Conservation (phyloP, 1,139 yeast species). For the Candida glucosophila region DNA sequence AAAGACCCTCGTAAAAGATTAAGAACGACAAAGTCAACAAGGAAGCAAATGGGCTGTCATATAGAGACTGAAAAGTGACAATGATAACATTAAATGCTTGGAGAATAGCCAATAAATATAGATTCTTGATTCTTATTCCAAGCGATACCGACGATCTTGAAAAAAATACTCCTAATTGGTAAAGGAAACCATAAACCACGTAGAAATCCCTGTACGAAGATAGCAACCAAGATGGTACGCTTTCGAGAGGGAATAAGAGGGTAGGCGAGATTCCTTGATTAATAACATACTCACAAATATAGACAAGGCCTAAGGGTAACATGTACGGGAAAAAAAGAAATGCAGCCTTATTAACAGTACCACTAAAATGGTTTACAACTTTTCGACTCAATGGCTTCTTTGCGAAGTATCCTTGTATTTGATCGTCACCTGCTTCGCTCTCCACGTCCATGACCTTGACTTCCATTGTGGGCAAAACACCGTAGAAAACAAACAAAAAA, state of each 20-base stretch:
- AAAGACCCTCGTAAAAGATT: slow-evolving; percentile 75
- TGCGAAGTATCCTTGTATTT: too few species aligned
- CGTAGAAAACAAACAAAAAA: slow-evolving; percentile 20
- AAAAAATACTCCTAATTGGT: slow-evolving; percentile 87
- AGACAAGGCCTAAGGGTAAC: slow-evolving; percentile 78
- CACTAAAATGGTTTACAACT: slow-evolving; percentile 11
- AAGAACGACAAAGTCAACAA: slow-evolving; percentile 57
- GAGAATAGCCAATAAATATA: slow-evolving; percentile 56
- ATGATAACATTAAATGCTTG: slow-evolving; percentile 61
- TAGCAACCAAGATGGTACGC: slow-evolving; percentile 54
- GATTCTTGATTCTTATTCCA: slow-evolving; percentile 45
- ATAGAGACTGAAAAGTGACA: slow-evolving; percentile 57
- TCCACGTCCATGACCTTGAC: slow-evolving; percentile 1
- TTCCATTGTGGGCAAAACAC: slow-evolving; percentile 16
- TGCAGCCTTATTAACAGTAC: slow-evolving; percentile 35
- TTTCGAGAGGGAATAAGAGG: slow-evolving; percentile 61
- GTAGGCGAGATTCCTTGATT: slow-evolving; percentile 93
- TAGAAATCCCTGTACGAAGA: slow-evolving; percentile 72
- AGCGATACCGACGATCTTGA: slow-evolving; percentile 76
- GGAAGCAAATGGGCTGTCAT: slow-evolving; percentile 41
- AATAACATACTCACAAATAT: slow-evolving; percentile 77
- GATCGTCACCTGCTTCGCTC: too few species aligned
- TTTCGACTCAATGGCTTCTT: too few species aligned
- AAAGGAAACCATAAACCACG: slow-evolving; percentile 86
- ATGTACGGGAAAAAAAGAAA: slow-evolving; percentile 62